These are phyloP conservation scores for Acer negundo DNA, from an alignment of 345 rosid genomes.

Conservation along the genomic window DNA sequence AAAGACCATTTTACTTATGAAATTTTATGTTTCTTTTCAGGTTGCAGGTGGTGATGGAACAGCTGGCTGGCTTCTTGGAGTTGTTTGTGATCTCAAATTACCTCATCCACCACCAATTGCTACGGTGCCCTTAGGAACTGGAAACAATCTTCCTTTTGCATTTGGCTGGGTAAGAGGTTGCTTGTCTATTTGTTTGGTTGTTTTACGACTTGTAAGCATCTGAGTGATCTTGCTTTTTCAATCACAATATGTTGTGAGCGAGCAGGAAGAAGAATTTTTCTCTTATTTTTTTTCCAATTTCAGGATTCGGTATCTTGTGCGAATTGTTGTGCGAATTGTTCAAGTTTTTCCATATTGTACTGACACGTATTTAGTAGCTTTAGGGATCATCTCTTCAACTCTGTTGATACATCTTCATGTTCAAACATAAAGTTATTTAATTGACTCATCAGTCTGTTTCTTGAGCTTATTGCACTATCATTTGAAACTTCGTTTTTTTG, in stretches of 20 bases:
- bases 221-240: not conserved
- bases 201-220: not conserved
- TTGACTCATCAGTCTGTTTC: not conserved
- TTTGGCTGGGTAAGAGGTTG: conserved; percentile 81
- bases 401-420: not conserved
- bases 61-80: conserved; percentile 98
- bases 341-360: not conserved
- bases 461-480: not conserved
- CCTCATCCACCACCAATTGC: conserved; percentile 91
- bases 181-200: conserved; percentile 7
- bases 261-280: not conserved
- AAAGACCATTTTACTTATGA: not conserved
- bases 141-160: conserved; percentile 92
- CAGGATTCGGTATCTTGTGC: not conserved
- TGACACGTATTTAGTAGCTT: not conserved
- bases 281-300: too few species aligned
- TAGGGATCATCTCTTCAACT: not conserved
- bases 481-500: not conserved
- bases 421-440: not conserved
- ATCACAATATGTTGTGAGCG: not conserved
- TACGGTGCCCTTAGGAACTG: conserved; percentile 94
- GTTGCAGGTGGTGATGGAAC: conserved; percentile 99
- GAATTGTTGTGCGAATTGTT: not conserved
- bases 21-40: conserved; percentile 31
- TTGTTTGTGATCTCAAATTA: conserved; percentile 83